Conservation (phyloP, 1,284 basidiomycete species). For the Termitomyces sp. region DNA sequence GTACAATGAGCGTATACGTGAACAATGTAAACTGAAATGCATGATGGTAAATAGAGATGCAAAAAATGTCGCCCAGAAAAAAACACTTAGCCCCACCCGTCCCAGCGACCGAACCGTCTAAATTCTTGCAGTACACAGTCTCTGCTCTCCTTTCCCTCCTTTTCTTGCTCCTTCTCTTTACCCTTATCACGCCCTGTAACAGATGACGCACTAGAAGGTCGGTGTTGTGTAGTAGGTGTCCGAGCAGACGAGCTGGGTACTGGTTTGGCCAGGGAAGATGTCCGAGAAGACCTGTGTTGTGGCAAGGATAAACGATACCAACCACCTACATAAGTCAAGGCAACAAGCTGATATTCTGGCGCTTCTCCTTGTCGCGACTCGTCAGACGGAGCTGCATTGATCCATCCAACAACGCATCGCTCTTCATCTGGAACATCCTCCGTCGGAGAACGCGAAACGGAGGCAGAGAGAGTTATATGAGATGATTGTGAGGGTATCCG, state of each 20-base stretch:
- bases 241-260: slow-evolving; percentile 38
- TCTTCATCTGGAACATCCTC: slow-evolving; percentile 75
- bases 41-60: slow-evolving; percentile 5
- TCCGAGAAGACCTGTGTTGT: slow-evolving; percentile 24
- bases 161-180: slow-evolving; percentile 56
- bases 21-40: slow-evolving; percentile 8
- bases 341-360: slow-evolving; percentile 74
- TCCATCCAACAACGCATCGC: slow-evolving; percentile 82
- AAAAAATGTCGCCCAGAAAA: background rate
- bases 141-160: slow-evolving; percentile 53
- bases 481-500: slow-evolving; percentile 79
- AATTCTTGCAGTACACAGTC: slow-evolving; percentile 72
- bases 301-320: slow-evolving; percentile 88
- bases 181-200: slow-evolving; percentile 52
- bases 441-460: slow-evolving; percentile 50
- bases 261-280: slow-evolving; percentile 18
- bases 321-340: slow-evolving; percentile 84
- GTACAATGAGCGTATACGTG: slow-evolving; percentile 12
- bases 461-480: slow-evolving; percentile 70
- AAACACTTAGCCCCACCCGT: slow-evolving; percentile 64
- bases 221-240: slow-evolving; percentile 33
- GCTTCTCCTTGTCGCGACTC: slow-evolving; percentile 24
- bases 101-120: slow-evolving; percentile 76
- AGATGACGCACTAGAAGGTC: slow-evolving; percentile 52
- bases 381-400: slow-evolving; percentile 48